Base-by-base conservation (phyloP, 176 grass and related monocot species). In the Phyllostachys edulis region DNA sequence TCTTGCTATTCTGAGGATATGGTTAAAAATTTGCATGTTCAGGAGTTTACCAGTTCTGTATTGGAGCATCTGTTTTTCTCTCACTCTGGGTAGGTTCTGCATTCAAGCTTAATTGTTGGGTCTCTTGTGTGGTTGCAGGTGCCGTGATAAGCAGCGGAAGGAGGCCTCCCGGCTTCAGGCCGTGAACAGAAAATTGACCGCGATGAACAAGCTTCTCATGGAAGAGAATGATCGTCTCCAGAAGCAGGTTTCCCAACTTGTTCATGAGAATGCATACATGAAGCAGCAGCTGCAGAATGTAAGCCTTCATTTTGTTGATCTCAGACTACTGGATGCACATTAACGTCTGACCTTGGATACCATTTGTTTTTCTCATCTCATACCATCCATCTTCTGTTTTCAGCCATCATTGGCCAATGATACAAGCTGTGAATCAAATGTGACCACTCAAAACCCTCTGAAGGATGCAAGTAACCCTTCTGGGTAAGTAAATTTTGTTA, bases 141-240 rank as follows among this genome's bases (percentile, higher is more conserved):
- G 97, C 69, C 97, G 93, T 37, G 97, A 99, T 51, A 99, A 99
- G 85, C 97, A 99, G 45, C 84, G 93, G 68, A 99, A 96, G 24
- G 97, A 99, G 80, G 20, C 93, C 79, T 99, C 97, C 7, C 86
- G 97, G 76, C 93, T 99, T 36, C 97, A 99, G 75, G 86, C 93
- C 1, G 97, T 99, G 65, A 99, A 99, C 85, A 88, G 97, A 92
- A 99, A 99, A 73, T 59, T 99, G 81, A 89, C 88, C 2, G 97
- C 97, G 13, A 96, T 99, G 93, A 99, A 99, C 69, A 99, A 99
- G 81, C 97, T 99, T 75, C 84, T 99, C 34, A 96, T 99, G 97
- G 97, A 99, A 69, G 97, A 99, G 80, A 99, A 99, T 61, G 97
- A 96, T 47, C 88, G 97, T 57, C 90, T 99, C 37, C 97, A 96